Conservation (phyloP, 2,329 filamentous ascomycete genomes). For the Alternaria rosae region DNA sequence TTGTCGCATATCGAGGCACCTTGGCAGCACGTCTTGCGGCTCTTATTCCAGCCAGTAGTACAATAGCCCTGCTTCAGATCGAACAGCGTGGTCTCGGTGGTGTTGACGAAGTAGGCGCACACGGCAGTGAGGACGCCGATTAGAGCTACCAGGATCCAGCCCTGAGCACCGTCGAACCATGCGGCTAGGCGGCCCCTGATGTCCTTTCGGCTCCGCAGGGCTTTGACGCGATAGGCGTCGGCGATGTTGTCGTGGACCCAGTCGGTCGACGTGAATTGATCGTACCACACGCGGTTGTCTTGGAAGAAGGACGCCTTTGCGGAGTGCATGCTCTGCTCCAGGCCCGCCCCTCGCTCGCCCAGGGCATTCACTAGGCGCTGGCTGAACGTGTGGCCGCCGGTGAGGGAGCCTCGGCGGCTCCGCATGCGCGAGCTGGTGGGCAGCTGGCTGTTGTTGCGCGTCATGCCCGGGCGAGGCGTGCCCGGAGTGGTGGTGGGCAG, state of each 20-base stretch:
- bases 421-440: slow-evolving; percentile 41
- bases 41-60: slow-evolving; percentile 71
- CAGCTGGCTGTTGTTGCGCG: slow-evolving; percentile 48
- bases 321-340: slow-evolving; percentile 64
- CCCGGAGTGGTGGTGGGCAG: slow-evolving; percentile 49
- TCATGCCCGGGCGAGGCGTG: slow-evolving; percentile 52
- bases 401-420: slow-evolving; percentile 46
- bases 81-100: slow-evolving; percentile 84
- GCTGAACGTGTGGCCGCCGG: slow-evolving; percentile 41
- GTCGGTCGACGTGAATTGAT: slow-evolving; percentile 96
- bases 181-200: slow-evolving; percentile 79
- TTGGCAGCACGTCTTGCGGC: slow-evolving; percentile 71
- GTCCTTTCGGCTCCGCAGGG: slow-evolving; percentile 80
- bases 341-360: slow-evolving; percentile 57
- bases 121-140: slow-evolving; percentile 86
- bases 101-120: slow-evolving; percentile 87
- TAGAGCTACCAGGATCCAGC: slow-evolving; percentile 91
- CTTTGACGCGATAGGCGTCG: slow-evolving; percentile 88
- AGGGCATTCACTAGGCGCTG: slow-evolving; percentile 67
- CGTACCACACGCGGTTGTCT: slow-evolving; percentile 96
- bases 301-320: slow-evolving; percentile 72
- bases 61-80: slow-evolving; percentile 94
- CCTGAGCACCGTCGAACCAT: slow-evolving; percentile 85
- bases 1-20: slow-evolving; percentile 62
- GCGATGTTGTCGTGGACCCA: slow-evolving; percentile 98